These are phyloP conservation scores for Leucosporidium yakuticum DNA, from an alignment of 768 basidiomycete species.

Conservation along the genomic window DNA sequence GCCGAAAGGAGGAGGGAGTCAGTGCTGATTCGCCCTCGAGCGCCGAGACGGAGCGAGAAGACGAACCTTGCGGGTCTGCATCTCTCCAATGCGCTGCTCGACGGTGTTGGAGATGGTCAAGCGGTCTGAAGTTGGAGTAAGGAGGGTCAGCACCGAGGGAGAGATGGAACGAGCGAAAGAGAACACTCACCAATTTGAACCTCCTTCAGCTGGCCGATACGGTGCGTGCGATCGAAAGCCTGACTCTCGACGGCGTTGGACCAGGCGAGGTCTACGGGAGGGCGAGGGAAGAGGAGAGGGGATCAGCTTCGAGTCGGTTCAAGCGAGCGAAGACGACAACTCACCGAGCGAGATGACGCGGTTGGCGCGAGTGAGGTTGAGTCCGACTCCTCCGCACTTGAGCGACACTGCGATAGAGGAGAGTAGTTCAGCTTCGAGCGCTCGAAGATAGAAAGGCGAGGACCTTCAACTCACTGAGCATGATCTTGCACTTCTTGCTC, in stretches of 20 bases:
- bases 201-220: conserved; percentile 42
- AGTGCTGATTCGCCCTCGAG: no score
- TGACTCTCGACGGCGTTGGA: conserved; percentile 42
- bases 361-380: conserved; percentile 53
- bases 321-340: conserved; percentile 47
- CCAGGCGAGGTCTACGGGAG: conserved; percentile 43
- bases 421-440: background rate
- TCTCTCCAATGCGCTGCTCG: conserved; percentile 62
- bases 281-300: background rate
- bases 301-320: background rate
- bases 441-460: background rate
- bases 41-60: no score
- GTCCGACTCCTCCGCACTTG: conserved; percentile 45
- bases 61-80: conserved; percentile 65
- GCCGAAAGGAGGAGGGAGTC: background rate
- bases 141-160: background rate
- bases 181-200: background rate
- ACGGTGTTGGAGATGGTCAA: conserved; percentile 42
- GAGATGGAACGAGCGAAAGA: background rate
- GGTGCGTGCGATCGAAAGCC: conserved; percentile 45
- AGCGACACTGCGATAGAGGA: conserved; percentile 37
- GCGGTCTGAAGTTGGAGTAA: conserved; percentile 39
- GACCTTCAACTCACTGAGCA: conserved; percentile 37
- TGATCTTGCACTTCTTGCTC: conserved; percentile 34
- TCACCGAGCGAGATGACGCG: conserved; percentile 58